Percentiles rank a stretch among this genome's conserved stretches.
Conservation (phyloP, 768 basidiomycete genomes). For the Boletus tylopilopsis region DNA sequence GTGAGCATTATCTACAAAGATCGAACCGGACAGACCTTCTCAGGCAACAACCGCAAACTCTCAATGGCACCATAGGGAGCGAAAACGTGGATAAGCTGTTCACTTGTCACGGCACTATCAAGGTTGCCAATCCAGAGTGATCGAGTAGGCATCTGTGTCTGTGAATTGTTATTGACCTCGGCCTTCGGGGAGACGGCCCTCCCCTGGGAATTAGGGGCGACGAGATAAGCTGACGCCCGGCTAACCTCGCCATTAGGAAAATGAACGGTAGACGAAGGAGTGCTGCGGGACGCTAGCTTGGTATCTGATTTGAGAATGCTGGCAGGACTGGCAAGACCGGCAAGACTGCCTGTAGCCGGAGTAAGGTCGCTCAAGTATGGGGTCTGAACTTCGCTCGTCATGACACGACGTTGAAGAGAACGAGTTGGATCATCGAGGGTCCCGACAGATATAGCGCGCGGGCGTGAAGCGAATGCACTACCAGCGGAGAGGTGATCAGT, state of each 20-base stretch:
- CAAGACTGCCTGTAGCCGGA: slow-evolving; percentile 32
- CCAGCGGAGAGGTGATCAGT: slow-evolving; percentile 58
- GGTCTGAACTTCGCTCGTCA: slow-evolving; percentile 51
- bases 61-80: slow-evolving; percentile 97
- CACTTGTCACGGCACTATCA: slow-evolving; percentile 90
- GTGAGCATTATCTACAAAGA: slow-evolving; percentile 15
- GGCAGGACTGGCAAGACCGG: slow-evolving; percentile 26
- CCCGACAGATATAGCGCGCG: slow-evolving; percentile 86
- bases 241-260: slow-evolving; percentile 64
- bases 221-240: slow-evolving; percentile 62
- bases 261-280: slow-evolving; percentile 52
- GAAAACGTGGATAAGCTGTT: slow-evolving; percentile 93
- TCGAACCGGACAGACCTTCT: slow-evolving; percentile 63
- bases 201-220: slow-evolving; percentile 63
- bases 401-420: slow-evolving; percentile 60
- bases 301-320: slow-evolving; percentile 57
- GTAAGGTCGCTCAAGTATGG: slow-evolving; percentile 57
- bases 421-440: slow-evolving; percentile 79
- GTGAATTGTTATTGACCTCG: slow-evolving; percentile 58
- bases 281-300: slow-evolving; percentile 46
- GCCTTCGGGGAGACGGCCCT: slow-evolving; percentile 83
- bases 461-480: slow-evolving; percentile 46
- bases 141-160: slow-evolving; percentile 90
- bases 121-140: slow-evolving; percentile 99
- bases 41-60: slow-evolving; percentile 88